A percentile compares a stretch with the other conserved stretches of the same genome.
Evolutionary conservation across 169 alveolate genomes (phyloP).

Genomic region (Cryptosporidium bovis): DNA sequence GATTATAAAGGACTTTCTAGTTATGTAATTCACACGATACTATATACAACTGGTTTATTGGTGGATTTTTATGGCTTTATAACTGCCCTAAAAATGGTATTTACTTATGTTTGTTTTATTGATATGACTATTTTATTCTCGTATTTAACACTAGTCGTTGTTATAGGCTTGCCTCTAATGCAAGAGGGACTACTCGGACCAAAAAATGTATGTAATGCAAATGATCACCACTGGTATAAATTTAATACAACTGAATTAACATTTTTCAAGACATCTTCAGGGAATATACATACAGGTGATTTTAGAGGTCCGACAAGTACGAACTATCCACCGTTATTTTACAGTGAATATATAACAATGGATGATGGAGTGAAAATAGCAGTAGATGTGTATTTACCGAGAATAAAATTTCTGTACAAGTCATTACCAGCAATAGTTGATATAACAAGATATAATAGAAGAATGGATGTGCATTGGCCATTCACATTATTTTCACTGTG

Average conservation of each 20-base stretch:
- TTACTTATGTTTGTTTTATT: conserved; percentile 28
- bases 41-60: conserved; percentile 46
- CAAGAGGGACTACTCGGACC: conserved; percentile 72
- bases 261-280: conserved; percentile 29
- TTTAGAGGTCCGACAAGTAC: conserved; percentile 66
- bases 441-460: conserved; percentile 78
- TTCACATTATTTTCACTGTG: conserved; percentile 79
- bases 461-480: conserved; percentile 80
- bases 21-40: conserved; percentile 15
- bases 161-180: conserved; percentile 60
- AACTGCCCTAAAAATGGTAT: conserved; percentile 52
- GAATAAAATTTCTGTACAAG: conserved; percentile 22
- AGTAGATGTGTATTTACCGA: conserved; percentile 79
- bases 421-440: conserved; percentile 75
- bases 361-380: conserved; percentile 80
- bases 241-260: conserved; percentile 40
- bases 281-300: conserved; percentile 58
- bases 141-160: conserved; percentile 30
- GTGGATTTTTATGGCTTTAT: conserved; percentile 67
- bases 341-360: conserved; percentile 77
- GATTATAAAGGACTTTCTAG: conserved; percentile 57
- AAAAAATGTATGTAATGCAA: conserved; percentile 52
- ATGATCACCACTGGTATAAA: conserved; percentile 72
- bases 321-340: conserved; percentile 76
- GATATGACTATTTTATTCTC: conserved; percentile 18